Percentiles rank a stretch among this genome's conserved stretches.
Conservation (phyloP, 163 green algal genomes). For the Scenedesmus sp. region DNA sequence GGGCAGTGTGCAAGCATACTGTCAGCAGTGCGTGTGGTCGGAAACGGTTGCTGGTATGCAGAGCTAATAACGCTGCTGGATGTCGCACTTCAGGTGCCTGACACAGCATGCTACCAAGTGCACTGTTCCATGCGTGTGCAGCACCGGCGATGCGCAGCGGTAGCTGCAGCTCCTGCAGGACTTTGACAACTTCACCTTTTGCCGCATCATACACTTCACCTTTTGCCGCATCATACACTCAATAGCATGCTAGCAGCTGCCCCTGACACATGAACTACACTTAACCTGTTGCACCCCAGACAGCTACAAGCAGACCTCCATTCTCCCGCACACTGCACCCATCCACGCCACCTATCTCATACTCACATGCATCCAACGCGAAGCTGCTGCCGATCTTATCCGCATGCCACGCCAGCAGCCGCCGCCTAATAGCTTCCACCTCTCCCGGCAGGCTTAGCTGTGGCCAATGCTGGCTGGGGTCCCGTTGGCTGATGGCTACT, state of each 20-base stretch:
- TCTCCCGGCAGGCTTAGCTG: conserved; percentile 47
- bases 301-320: neutral
- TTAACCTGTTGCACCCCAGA: no score
- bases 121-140: no score
- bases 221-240: neutral
- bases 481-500: conserved; percentile 84
- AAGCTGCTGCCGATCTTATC: conserved; percentile 65
- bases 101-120: no score
- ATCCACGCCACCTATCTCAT: neutral
- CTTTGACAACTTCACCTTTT: no score
- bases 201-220: no score
- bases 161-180: no score
- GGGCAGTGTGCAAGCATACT: no score
- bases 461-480: conserved; percentile 80
- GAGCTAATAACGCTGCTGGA: neutral
- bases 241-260: neutral
- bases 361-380: conserved; percentile 37
- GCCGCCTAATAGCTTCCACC: conserved; percentile 51
- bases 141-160: no score
- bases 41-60: neutral
- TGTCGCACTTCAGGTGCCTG: no score
- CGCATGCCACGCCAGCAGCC: conserved; percentile 64
- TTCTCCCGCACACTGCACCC: neutral
- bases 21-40: neutral
- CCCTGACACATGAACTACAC: neutral